Evolutionary conservation across 768 basidiomycete species (phyloP).

Genomic region (Serendipita indica): DNA sequence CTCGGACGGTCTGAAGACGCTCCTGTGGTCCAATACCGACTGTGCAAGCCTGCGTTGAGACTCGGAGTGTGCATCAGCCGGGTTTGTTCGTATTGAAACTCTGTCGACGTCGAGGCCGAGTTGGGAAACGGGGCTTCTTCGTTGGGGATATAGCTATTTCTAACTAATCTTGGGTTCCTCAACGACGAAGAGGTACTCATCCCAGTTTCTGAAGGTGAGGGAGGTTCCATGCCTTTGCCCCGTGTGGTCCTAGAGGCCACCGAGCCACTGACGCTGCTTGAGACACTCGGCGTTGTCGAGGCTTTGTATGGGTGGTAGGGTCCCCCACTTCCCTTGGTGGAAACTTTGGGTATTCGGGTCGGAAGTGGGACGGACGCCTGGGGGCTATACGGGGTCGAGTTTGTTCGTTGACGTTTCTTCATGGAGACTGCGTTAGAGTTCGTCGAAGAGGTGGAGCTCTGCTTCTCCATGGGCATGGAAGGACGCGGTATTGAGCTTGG

Average conservation of each 20-base stretch:
- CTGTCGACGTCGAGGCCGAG: not conserved
- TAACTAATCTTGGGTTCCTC: not conserved
- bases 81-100: slow-evolving; percentile 5
- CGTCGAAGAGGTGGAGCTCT: slow-evolving; percentile 6
- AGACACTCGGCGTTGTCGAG: not conserved
- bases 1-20: not conserved
- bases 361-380: not conserved
- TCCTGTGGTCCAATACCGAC: not conserved
- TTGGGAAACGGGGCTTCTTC: slow-evolving; percentile 4
- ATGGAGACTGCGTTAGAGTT: slow-evolving; percentile 11
- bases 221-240: not conserved
- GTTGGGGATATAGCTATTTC: not conserved
- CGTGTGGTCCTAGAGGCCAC: not conserved
- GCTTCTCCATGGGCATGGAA: slow-evolving; percentile 15
- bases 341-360: not conserved
- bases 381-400: slow-evolving; percentile 19
- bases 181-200: not conserved
- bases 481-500: slow-evolving; percentile 37
- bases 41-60: not conserved
- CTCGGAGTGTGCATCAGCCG: not conserved
- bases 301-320: not conserved
- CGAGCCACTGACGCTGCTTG: not conserved
- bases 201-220: not conserved
- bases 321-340: not conserved
- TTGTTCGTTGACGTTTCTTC: slow-evolving; percentile 21